Evolutionary conservation across 192 early-diverging fungal genomes (phyloP), one percentile per base, ranked within the genome.

Genomic region (Ambispora gerdemannii): DNA sequence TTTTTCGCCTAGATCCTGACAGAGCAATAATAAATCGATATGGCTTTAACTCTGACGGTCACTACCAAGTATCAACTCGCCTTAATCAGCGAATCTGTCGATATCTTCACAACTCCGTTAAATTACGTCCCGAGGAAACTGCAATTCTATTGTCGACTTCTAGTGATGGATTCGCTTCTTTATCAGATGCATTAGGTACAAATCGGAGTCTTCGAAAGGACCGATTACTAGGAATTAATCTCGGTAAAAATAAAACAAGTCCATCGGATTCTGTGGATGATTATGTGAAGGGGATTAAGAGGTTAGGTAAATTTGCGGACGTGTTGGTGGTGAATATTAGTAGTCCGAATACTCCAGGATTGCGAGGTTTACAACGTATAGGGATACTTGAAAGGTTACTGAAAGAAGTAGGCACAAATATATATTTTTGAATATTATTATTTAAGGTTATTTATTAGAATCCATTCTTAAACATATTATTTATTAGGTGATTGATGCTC

Each of bases 321-420:
- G 92, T 93, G 50, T 70, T 95, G 19, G 95, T 96, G 4, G 76
- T 96, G 63, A 96, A 96, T 71, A 89, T 96, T 56, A 90, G 88
- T 72, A 89, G 87, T 52, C 95, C 95, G 25, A 96, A 96, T 73
- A 92, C 92, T 25, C 92, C 88, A 25, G 93, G 92, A 59, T 81
- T 95, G 71, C 73, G 89, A 49, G 86, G 86, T 0, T 63, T 90
- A 65, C 89, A 92, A 63, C 75, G 90, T 27, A 78, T 87, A 30
- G 91, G 82, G 19, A 86, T 89, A 63, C 85, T 96, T 27, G 83
- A 90, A 72, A 73, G 79, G 0, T 77, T 94, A 32, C 75, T 96
- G 71, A 75, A 80, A 3, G 85, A 87, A 36, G 93, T 92, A 36
- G 73, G 87, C n/a, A 31, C 11, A 17, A 8, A 15, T 30, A 3